Evolutionary conservation across 306 rosid species (phyloP).

Genomic region (Citrullus mucosospermus): DNA sequence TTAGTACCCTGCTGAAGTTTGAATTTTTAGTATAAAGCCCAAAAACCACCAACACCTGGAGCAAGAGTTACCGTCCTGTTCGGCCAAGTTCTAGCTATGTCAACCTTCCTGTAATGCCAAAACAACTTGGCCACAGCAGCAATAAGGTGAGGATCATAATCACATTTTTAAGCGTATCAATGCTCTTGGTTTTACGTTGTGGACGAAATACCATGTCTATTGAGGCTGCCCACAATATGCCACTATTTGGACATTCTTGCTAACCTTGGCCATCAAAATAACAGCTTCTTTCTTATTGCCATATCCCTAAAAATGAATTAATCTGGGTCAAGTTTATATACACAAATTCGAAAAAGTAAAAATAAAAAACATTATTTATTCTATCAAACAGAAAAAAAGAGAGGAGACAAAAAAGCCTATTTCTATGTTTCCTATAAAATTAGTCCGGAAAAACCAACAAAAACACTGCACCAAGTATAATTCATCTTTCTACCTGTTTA

Average conservation of each 20-base stretch:
- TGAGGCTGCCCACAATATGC: conserved; percentile 73
- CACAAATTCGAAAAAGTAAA: no score
- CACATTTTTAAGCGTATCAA: conserved; percentile 83
- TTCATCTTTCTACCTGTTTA: no score
- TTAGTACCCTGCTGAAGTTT: conserved; percentile 81
- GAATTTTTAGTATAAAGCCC: conserved; percentile 74
- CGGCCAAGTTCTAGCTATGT: conserved; percentile 80
- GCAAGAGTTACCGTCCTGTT: conserved; percentile 83
- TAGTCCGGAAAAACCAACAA: no score
- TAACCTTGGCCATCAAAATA: conserved; percentile 84
- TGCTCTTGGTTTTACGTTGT: conserved; percentile 68
- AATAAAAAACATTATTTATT: no score
- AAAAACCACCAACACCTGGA: conserved; percentile 78
- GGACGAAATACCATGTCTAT: conserved; percentile 92
- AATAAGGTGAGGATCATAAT: conserved; percentile 73
- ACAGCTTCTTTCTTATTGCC: conserved; percentile 79
- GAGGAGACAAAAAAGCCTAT: no score
- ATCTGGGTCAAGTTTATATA: no score
- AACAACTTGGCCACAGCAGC: conserved; percentile 80
- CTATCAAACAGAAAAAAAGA: no score
- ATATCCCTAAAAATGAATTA: background rate
- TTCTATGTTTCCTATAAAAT: no score
- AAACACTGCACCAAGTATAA: no score
- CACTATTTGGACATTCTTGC: conserved; percentile 82
- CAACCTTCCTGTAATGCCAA: conserved; percentile 85